A percentile compares a stretch with the other conserved stretches of the same genome.
These are phyloP conservation scores for Telfairia occidentalis DNA, from an alignment of 331 rosid genomes.

Conservation along the genomic window DNA sequence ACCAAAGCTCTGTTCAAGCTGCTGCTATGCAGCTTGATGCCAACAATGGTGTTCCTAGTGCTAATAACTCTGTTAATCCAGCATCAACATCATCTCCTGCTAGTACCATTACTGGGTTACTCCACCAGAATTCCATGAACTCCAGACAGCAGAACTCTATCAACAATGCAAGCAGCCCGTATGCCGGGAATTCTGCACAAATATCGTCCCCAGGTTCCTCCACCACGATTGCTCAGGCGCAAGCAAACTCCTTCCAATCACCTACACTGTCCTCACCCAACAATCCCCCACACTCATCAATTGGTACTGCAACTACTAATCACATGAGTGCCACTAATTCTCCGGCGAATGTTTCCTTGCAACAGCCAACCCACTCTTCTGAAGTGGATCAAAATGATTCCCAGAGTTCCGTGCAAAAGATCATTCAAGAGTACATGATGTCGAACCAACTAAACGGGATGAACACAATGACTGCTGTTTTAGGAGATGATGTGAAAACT, in stretches of 20 bases:
- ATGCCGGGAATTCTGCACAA: constrained; percentile 70
- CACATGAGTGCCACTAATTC: constrained; percentile 61
- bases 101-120: constrained; percentile 90
- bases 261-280: constrained; percentile 70
- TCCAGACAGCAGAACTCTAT: constrained; percentile 60
- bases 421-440: constrained; percentile 65
- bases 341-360: constrained; percentile 60
- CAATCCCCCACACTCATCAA: constrained; percentile 65
- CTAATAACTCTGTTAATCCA: constrained; percentile 42
- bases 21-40: constrained; percentile 46
- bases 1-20: constrained; percentile 48
- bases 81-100: constrained; percentile 67
- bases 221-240: constrained; percentile 23
- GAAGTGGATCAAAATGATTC: constrained; percentile 60
- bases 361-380: constrained; percentile 50
- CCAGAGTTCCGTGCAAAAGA: constrained; percentile 81
- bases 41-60: constrained; percentile 60
- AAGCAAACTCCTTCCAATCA: constrained; percentile 71
- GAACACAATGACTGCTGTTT: constrained; percentile 29
- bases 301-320: constrained; percentile 44
- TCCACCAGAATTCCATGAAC: constrained; percentile 89
- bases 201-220: constrained; percentile 55
- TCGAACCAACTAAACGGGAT: constrained; percentile 47
- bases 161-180: constrained; percentile 41
- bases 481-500: constrained; percentile 48